Evolutionary conservation across 2,329 filamentous ascomycete genomes (phyloP).

Genomic region (Elsinoe necatrix): DNA sequence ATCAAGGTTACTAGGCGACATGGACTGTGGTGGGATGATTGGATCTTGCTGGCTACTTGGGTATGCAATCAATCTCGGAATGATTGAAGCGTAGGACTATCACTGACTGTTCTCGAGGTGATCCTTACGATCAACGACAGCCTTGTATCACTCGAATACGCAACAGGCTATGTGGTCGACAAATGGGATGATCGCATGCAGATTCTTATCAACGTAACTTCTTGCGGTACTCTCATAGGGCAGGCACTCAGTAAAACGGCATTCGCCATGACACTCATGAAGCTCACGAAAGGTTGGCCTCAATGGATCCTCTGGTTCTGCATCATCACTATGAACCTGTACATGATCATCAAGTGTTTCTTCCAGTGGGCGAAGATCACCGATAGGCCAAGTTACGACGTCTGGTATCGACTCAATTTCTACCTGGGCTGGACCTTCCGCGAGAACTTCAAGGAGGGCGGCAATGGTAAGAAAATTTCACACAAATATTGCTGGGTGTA

Average conservation of each 20-base stretch:
- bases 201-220: conserved; percentile 42
- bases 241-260: conserved; percentile 33
- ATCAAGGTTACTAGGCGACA: conserved; percentile 32
- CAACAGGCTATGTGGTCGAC: conserved; percentile 41
- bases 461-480: conserved; percentile 36
- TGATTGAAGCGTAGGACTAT: not conserved
- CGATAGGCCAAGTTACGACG: conserved; percentile 35
- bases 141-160: conserved; percentile 41
- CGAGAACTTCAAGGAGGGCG: conserved; percentile 42
- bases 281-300: conserved; percentile 34
- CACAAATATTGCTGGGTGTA: conserved; percentile 13
- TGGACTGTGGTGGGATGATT: conserved; percentile 35
- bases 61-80: conserved; percentile 22
- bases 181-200: conserved; percentile 46
- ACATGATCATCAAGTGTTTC: conserved; percentile 41
- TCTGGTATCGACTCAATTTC: conserved; percentile 42
- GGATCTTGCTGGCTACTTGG: conserved; percentile 32
- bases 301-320: conserved; percentile 40
- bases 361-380: conserved; percentile 45
- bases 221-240: conserved; percentile 32
- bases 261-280: conserved; percentile 34
- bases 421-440: conserved; percentile 36
- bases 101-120: conserved; percentile 25
- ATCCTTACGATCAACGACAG: conserved; percentile 40
- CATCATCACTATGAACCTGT: conserved; percentile 42